phyloP scores from a whole-genome alignment of 1,284 basidiomycete genomes.

The Volvariella surrecta region DNA sequence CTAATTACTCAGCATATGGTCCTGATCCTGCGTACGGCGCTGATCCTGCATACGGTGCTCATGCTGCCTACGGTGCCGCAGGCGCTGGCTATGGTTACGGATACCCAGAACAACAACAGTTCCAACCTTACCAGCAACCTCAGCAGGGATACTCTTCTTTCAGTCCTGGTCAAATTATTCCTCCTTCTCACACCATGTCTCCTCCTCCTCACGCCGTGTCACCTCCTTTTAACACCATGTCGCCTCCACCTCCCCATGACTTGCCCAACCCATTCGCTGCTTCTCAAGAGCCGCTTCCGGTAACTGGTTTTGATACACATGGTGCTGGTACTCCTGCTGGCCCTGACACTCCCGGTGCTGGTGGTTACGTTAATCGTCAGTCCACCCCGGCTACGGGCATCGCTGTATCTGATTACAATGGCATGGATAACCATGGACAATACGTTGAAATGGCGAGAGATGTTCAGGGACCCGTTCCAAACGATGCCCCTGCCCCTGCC shows the following conservation, averaged over 20 bases:
- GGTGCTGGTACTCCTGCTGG: background rate
- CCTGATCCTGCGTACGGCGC: conserved; percentile 1
- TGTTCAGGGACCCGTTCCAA: background rate
- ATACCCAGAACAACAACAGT: background rate
- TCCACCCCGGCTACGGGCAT: no score
- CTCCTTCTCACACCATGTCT: background rate
- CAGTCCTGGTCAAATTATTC: background rate
- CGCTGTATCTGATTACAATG: no score
- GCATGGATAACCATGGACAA: background rate
- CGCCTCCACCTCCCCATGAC: background rate
- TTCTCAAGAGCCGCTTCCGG: background rate
- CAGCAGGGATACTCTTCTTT: background rate
- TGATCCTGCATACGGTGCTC: background rate
- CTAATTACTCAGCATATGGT: background rate
- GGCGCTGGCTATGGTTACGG: background rate
- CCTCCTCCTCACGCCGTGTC: background rate
- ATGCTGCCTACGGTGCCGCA: background rate
- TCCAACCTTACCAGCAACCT: background rate
- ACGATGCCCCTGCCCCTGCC: no score
- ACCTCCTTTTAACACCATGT: background rate
- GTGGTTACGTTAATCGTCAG: no score
- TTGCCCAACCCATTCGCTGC: conserved; percentile 1
- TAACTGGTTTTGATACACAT: background rate
- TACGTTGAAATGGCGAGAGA: background rate
- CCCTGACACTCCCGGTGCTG: no score